Percentiles rank a stretch among this genome's conserved stretches.
These are phyloP conservation scores for Pleurotus cornucopiae DNA, from an alignment of 768 basidiomycete genomes.

Conservation along the genomic window DNA sequence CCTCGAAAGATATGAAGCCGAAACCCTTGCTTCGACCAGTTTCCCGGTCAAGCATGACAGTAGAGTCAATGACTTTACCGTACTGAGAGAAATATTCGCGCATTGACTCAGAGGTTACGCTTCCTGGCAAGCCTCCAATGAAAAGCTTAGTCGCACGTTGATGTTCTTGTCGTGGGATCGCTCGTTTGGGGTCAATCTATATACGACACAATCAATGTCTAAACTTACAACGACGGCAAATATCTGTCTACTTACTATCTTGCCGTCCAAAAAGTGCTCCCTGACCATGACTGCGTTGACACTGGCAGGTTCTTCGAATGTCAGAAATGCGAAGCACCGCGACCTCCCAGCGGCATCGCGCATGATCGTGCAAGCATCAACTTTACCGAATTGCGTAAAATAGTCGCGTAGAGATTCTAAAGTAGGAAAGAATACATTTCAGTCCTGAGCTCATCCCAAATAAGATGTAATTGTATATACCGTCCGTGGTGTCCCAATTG, in stretches of 20 bases:
- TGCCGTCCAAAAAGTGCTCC: slow-evolving; percentile 94
- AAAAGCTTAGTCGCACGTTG: slow-evolving; percentile 92
- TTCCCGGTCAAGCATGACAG: slow-evolving; percentile 97
- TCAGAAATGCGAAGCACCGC: slow-evolving; percentile 96
- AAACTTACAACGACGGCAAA: background rate
- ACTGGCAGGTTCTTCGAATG: slow-evolving; percentile 88
- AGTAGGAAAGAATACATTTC: slow-evolving; percentile 28
- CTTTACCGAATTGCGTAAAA: slow-evolving; percentile 94
- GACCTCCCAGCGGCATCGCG: slow-evolving; percentile 93
- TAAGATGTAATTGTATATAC: slow-evolving; percentile 53
- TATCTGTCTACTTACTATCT: slow-evolving; percentile 67
- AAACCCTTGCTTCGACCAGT: slow-evolving; percentile 95
- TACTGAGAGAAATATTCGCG: slow-evolving; percentile 91
- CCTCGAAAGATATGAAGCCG: slow-evolving; percentile 95
- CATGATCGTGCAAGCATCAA: slow-evolving; percentile 99
- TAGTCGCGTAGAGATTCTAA: slow-evolving; percentile 78
- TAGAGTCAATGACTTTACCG: slow-evolving; percentile 95
- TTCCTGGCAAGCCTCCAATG: slow-evolving; percentile 89
- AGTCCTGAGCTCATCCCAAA: slow-evolving; percentile 38
- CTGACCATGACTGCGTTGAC: slow-evolving; percentile 96
- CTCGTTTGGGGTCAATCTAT: slow-evolving; percentile 99
- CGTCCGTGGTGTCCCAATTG: slow-evolving; percentile 99
- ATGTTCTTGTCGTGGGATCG: slow-evolving; percentile 95
- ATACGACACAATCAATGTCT: background rate
- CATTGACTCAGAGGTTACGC: slow-evolving; percentile 92